Base-by-base conservation (phyloP, 345 rosid species). In the Murraya paniculata region DNA sequence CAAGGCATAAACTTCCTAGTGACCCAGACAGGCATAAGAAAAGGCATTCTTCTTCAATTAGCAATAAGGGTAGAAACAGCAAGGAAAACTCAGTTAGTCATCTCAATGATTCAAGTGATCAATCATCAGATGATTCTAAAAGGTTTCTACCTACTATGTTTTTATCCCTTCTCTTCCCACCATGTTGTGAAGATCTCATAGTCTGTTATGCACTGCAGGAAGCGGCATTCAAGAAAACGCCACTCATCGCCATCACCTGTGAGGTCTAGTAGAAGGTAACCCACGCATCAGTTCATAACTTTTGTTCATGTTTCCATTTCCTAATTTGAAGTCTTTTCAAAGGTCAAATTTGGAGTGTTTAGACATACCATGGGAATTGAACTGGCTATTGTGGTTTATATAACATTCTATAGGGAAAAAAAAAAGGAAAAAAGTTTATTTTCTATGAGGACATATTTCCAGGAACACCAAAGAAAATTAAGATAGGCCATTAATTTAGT, bases 211-310 rank as follows among this genome's bases (percentile, higher is more conserved):
- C 72, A 35, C 64, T 79, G 72, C 89, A 94, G 99, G 90, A 91
- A 88, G 88, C 74, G 67, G 22, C 87, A 71, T 61, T 87, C 97
- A 61, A 88, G 90, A 80, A 90, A 86, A 80, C 88, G 72, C 41
- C 81, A 85, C 41, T 84, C 81, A 64, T 91, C 98, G 65, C 98
- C 97, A 79, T 97, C 98, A 59, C 92, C 98, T 8, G 88, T 38
- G 82, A 94, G 92, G 82, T 91, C 99, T 41, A 90, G 87, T 67
- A 91, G 86, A 86, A 94, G 99, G 99, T 97, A 91, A 66, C 22
- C 24, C n/a, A 68, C 69, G 55, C 82, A 72, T 78, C 71, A 28
- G 65, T 77, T 83, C 11, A 69, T 66, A 57, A 36, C 55, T 45
- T 61, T 24, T 71, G 5, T 41, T 79, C 35, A 22, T 53, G 35